Conservation (phyloP, 345 rosid species). For the Heritiera littoralis region DNA sequence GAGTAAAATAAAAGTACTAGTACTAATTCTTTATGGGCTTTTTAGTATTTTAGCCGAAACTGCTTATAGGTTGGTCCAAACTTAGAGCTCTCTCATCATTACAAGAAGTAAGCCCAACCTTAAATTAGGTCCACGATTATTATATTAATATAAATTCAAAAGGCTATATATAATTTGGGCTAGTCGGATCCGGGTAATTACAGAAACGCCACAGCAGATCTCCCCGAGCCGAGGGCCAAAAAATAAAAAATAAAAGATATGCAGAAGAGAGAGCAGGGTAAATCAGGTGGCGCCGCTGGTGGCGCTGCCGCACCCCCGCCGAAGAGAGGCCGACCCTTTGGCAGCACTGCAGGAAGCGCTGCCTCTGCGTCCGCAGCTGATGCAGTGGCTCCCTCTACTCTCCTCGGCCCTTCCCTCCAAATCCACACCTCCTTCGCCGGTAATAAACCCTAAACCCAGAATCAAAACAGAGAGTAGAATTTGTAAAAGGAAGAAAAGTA, state of each 20-base stretch:
- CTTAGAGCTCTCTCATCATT: too few relatives aligned
- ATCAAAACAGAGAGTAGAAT: background rate
- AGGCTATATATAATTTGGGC: background rate
- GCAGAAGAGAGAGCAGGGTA: slow-evolving; percentile 88
- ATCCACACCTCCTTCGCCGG: slow-evolving; percentile 89
- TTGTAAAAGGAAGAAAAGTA: background rate
- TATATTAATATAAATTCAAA: too few relatives aligned
- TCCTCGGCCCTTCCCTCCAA: slow-evolving; percentile 89
- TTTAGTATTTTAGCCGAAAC: too few relatives aligned
- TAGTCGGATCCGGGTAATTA: slow-evolving; percentile 17
- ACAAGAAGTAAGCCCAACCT: too few relatives aligned
- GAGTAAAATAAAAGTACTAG: too few relatives aligned
- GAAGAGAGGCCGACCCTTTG: slow-evolving; percentile 91
- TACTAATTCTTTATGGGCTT: too few relatives aligned
- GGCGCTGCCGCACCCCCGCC: slow-evolving; percentile 61
- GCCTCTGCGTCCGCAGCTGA: slow-evolving; percentile 55
- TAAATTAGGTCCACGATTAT: too few relatives aligned
- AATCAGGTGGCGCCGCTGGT: slow-evolving; percentile 68
- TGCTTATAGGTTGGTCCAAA: too few relatives aligned
- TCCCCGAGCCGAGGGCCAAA: background rate
- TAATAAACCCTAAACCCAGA: slow-evolving; percentile 32
- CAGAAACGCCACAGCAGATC: background rate
- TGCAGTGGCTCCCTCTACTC: slow-evolving; percentile 60
- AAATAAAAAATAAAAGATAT: slow-evolving; percentile 26
- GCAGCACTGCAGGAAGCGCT: slow-evolving; percentile 59